These are phyloP conservation scores for Penicillium paneum DNA, from an alignment of 2,329 filamentous ascomycete species.

Conservation along the genomic window DNA sequence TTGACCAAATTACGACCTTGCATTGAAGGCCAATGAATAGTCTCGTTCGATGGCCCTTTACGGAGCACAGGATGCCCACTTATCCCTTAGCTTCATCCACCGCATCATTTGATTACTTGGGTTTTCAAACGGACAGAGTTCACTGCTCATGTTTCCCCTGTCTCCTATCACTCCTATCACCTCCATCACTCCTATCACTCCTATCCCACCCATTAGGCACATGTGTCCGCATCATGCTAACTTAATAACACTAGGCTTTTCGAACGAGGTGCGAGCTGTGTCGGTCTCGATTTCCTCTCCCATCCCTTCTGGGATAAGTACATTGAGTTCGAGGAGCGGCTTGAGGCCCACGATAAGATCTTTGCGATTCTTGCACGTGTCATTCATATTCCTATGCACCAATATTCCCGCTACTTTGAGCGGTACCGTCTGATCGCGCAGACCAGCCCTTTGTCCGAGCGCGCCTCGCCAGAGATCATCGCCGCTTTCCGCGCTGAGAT, in stretches of 20 bases:
- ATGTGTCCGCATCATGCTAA: constrained; percentile 38
- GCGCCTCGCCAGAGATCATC: constrained; percentile 67
- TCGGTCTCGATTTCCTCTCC: constrained; percentile 88
- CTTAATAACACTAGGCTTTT: constrained; percentile 65
- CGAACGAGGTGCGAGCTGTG: constrained; percentile 78
- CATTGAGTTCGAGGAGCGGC: constrained; percentile 89
- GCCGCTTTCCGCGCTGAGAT: constrained; percentile 69
- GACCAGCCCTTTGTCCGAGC: constrained; percentile 66
- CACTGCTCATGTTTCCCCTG: constrained; percentile 41
- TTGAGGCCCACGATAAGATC: constrained; percentile 79
- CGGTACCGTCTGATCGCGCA: constrained; percentile 77
- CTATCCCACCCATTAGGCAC: constrained; percentile 29
- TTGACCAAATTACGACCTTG: constrained; percentile 33
- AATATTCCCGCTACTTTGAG: constrained; percentile 93
- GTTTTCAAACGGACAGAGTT: constrained; percentile 36
- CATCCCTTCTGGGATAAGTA: constrained; percentile 99
- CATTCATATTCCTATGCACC: constrained; percentile 88
- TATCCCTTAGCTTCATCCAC: constrained; percentile 29
- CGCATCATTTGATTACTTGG: constrained; percentile 39
- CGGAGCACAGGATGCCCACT: constrained; percentile 31
- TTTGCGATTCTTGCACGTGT: constrained; percentile 79
- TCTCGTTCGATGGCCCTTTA: constrained; percentile 33
- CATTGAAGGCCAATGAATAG: constrained; percentile 28
- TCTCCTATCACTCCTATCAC: constrained; percentile 37
- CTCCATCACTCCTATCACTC: constrained; percentile 26